These are phyloP conservation scores for Houttuynia cordata DNA, from an alignment of 164 flowering plant genomes.

Conservation along the genomic window DNA sequence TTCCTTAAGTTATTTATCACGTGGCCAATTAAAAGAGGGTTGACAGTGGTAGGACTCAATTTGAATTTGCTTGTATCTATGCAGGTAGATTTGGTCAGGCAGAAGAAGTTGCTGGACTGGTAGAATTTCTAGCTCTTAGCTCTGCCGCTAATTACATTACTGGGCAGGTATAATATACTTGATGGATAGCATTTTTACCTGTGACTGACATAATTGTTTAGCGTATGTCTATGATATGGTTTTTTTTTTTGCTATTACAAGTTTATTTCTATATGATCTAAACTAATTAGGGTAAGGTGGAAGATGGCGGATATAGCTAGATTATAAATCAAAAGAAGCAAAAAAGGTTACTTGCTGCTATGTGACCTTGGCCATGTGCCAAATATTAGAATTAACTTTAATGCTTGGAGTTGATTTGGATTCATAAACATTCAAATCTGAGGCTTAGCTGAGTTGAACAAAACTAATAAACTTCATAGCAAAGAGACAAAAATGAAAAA, in stretches of 20 bases:
- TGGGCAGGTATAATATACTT: conserved; percentile 24
- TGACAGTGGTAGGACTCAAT: neutral
- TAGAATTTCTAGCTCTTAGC: conserved; percentile 34
- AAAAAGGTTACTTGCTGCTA: neutral
- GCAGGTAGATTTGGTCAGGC: conserved; percentile 42
- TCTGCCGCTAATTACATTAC: conserved; percentile 42
- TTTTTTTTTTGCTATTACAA: neutral
- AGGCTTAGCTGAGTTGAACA: too few species aligned
- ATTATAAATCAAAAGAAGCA: neutral
- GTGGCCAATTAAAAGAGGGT: neutral
- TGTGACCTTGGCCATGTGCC: neutral
- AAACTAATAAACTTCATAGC: too few species aligned
- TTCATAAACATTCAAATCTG: too few species aligned
- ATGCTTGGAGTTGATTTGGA: too few species aligned
- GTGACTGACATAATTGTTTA: neutral
- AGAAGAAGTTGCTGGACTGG: conserved; percentile 45
- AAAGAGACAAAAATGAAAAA: too few species aligned
- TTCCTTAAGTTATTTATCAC: neutral
- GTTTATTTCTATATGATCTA: neutral
- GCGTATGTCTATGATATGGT: neutral
- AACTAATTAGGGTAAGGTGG: neutral
- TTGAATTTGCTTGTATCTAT: conserved; percentile 5
- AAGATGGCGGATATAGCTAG: too few species aligned
- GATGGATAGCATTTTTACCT: neutral
- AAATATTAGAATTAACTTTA: too few species aligned